Conservation (phyloP, 371 early-diverging fungal species). For the Mortierella sp. region DNA sequence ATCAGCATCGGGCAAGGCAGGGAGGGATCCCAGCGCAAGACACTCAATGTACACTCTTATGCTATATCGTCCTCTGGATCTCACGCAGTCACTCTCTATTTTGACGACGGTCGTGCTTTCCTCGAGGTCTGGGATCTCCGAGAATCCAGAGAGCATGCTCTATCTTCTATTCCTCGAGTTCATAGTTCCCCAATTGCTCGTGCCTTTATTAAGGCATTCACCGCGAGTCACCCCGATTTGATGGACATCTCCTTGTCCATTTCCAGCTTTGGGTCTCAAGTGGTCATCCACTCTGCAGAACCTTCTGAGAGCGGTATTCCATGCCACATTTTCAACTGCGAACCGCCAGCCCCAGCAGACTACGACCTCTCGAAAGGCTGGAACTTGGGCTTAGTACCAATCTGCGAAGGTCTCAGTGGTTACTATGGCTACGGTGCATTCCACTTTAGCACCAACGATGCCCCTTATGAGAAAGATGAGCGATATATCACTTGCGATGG, state of each 20-base stretch:
- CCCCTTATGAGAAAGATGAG: slow-evolving; percentile 16
- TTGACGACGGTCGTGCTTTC: slow-evolving; percentile 13
- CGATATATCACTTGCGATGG: slow-evolving; percentile 27
- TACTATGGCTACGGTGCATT: slow-evolving; percentile 22
- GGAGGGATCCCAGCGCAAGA: neutral
- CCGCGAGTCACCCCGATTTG: slow-evolving; percentile 14
- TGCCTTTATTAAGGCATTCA: slow-evolving; percentile 2
- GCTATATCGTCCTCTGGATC: slow-evolving; percentile 12
- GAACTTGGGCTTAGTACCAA: neutral
- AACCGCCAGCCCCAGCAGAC: slow-evolving; percentile 6
- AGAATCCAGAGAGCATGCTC: slow-evolving; percentile 8
- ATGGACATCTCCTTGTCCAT: slow-evolving; percentile 28
- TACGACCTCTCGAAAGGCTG: slow-evolving; percentile 4
- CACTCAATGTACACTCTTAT: slow-evolving; percentile 24
- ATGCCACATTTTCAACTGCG: slow-evolving; percentile 16
- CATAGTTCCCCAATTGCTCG: slow-evolving; percentile 16
- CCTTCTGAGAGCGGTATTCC: slow-evolving; percentile 19
- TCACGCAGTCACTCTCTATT: slow-evolving; percentile 25
- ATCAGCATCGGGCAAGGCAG: slow-evolving; percentile 13
- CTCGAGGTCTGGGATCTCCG: slow-evolving; percentile 23
- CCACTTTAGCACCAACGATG: slow-evolving; percentile 1
- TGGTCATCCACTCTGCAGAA: slow-evolving; percentile 20
- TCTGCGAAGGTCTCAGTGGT: slow-evolving; percentile 8
- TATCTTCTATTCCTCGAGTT: slow-evolving; percentile 3
- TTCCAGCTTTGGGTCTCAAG: slow-evolving; percentile 10